Evolutionary conservation across 148 eudicot species (phyloP), one percentile per base, ranked within the genome.

Genomic region (Fagopyrum tataricum): DNA sequence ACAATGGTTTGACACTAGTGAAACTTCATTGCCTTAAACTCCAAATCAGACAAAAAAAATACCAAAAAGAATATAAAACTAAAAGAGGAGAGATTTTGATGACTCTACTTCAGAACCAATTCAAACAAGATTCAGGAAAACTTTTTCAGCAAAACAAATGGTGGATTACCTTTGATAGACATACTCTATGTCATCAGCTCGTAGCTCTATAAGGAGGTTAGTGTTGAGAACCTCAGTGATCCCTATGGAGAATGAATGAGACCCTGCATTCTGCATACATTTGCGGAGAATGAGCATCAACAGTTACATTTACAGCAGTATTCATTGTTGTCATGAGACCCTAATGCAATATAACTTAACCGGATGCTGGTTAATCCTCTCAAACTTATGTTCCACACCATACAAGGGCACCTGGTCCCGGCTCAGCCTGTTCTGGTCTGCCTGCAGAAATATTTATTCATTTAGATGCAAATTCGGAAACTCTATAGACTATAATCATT

Each of bases 351-450:
- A 14, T 31, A 72, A 82, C 95, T 72, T 89, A 86, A 94, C 97
- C 83, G 98, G 97, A 82, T 94, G 97, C 81, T 94, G 89, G 73
- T 94, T 94, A 74, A 94, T 94, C 79, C 98, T 81, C 59, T 91
- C 91, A 79, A 86, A 94, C 82, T 85, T 85, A 80, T 91, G 90
- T 66, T 84, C 88, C 70, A 89, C 85, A 59, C 90, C 86, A 82
- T 88, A 94, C 53, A 91, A 88, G 17, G 98, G 97, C 42, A 87
- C 81, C 77, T 94, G 97, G 70, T 88, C 83, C 77, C 97, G 81
- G 40, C 84, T 81, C 44, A 91, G 83, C 53, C 97, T 80, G 79
- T 89, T 94, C 84, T 84, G 85, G 74, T 94, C 98, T 66, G 97
- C 89, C 98, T 93, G 87, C 68, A 73, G 42, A 46, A 44, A 66